These are phyloP conservation scores for Akanthomyces uredinophilus DNA, from an alignment of 2,329 filamentous ascomycete species.

Conservation along the genomic window DNA sequence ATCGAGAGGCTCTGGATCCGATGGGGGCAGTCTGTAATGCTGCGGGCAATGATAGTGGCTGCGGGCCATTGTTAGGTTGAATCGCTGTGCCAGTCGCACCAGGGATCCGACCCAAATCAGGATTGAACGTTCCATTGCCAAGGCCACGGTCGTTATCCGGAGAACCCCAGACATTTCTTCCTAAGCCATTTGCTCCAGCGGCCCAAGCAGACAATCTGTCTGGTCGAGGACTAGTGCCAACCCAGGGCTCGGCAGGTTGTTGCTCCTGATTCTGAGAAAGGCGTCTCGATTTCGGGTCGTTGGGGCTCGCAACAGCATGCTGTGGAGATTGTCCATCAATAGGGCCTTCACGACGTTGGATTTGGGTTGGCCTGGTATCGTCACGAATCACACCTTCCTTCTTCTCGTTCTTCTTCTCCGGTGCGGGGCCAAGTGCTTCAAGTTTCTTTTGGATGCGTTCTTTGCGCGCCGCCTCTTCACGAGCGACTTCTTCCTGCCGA, in stretches of 20 bases:
- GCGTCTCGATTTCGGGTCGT: constrained; percentile 23
- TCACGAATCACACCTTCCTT: constrained; percentile 45
- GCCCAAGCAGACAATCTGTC: constrained; percentile 51
- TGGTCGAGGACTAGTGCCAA: constrained; percentile 32
- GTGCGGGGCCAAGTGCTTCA: constrained; percentile 61
- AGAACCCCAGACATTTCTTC: constrained; percentile 68
- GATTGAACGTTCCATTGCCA: constrained; percentile 72
- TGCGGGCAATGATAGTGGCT: constrained; percentile 39
- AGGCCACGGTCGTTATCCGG: constrained; percentile 66
- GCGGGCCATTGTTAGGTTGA: constrained; percentile 35
- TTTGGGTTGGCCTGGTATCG: constrained; percentile 28
- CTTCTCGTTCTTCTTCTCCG: constrained; percentile 54
- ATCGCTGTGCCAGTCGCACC: constrained; percentile 31
- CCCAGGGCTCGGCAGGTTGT: constrained; percentile 34
- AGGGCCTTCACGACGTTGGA: constrained; percentile 28
- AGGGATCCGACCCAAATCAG: constrained; percentile 50
- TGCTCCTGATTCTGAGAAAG: constrained; percentile 29
- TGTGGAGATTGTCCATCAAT: constrained; percentile 19
- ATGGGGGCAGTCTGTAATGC: constrained; percentile 24
- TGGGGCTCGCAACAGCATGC: constrained; percentile 17
- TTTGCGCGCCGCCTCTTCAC: constrained; percentile 65
- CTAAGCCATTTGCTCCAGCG: constrained; percentile 36
- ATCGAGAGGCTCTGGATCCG: constrained; percentile 28
- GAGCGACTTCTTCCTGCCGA: constrained; percentile 61
- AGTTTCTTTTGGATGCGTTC: constrained; percentile 69